phyloP scores from a whole-genome alignment of 1,139 yeast genomes.

The Saccharomyces pastorianus region DNA sequence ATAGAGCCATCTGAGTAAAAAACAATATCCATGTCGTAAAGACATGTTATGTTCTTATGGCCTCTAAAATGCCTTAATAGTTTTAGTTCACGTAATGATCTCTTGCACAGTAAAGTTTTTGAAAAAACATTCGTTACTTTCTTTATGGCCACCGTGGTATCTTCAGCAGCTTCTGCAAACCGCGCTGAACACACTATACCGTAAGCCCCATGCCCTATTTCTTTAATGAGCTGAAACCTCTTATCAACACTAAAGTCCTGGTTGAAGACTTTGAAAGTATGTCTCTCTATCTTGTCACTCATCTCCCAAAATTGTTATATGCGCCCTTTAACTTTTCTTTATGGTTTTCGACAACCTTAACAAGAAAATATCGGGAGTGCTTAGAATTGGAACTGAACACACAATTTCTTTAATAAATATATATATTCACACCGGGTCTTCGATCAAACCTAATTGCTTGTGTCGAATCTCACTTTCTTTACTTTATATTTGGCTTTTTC shows the following conservation, averaged over 20 bases:
- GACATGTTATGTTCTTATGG: slow-evolving; percentile 84
- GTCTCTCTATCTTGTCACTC: slow-evolving; percentile 30
- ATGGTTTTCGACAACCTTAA: neutral
- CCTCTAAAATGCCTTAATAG: slow-evolving; percentile 86
- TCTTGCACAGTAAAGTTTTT: slow-evolving; percentile 77
- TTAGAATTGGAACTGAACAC: neutral
- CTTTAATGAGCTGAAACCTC: slow-evolving; percentile 77
- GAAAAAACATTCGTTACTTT: slow-evolving; percentile 88
- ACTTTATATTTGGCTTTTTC: neutral
- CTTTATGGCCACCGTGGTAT: slow-evolving; percentile 83
- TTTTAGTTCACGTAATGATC: slow-evolving; percentile 84
- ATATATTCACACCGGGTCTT: neutral
- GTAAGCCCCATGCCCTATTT: slow-evolving; percentile 94
- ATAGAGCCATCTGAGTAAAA: slow-evolving; percentile 45
- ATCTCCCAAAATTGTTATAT: slow-evolving; percentile 3
- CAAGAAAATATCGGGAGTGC: neutral
- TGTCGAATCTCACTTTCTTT: neutral
- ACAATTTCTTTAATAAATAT: neutral
- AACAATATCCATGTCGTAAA: slow-evolving; percentile 88
- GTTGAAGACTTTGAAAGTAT: slow-evolving; percentile 60
- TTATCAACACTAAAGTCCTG: slow-evolving; percentile 86
- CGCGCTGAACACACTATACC: slow-evolving; percentile 93
- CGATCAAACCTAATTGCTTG: neutral
- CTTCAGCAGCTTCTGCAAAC: slow-evolving; percentile 60
- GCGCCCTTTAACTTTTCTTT: neutral